phyloP scores from a whole-genome alignment of 257 asterid genomes.

The Eustoma russellianum region DNA sequence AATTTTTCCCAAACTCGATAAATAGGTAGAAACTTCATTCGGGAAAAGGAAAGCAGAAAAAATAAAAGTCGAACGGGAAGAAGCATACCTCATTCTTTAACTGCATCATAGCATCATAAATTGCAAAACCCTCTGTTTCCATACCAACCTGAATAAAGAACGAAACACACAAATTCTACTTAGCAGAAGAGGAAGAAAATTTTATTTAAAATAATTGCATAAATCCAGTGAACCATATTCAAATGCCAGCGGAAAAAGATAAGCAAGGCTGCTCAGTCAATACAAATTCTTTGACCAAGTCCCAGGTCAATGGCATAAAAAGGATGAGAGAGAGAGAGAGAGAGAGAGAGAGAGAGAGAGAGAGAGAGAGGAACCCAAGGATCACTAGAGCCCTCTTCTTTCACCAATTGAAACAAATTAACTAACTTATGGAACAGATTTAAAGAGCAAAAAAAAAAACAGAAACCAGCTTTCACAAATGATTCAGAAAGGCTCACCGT shows the following conservation, averaged over 20 bases:
- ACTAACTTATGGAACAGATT: neutral
- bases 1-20: no score
- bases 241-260: no score
- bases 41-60: no score
- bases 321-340: no score
- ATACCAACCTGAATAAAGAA: conserved; percentile 51
- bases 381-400: no score
- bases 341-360: no score
- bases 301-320: no score
- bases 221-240: no score
- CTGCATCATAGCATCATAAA: conserved; percentile 88
- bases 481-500: conserved; percentile 36
- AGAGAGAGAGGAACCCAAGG: no score
- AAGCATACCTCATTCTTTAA: conserved; percentile 71
- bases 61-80: neutral
- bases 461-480: neutral
- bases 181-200: conserved; percentile 2
- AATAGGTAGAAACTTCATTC: no score
- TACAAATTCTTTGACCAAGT: no score
- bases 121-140: conserved; percentile 93
- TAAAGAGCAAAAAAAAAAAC: neutral
- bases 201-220: conserved; percentile 1
- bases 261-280: no score
- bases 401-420: neutral
- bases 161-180: neutral